Evolutionary conservation across 768 basidiomycete species (phyloP).

Genomic region (Rhodotorula babjevae): DNA sequence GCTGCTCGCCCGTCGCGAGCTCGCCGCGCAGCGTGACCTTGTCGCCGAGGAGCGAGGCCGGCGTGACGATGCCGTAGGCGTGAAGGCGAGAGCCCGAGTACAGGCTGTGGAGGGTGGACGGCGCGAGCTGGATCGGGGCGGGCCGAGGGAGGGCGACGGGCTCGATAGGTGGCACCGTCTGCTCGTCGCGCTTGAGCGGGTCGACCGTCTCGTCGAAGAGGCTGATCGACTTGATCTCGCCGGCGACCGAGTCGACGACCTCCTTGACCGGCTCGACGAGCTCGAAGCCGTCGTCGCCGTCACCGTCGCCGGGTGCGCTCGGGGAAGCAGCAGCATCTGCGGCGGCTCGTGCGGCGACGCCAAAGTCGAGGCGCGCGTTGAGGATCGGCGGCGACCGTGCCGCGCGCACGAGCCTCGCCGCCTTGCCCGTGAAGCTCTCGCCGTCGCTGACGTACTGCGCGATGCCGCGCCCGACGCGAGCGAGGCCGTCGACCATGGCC

Average conservation of each 20-base stretch:
- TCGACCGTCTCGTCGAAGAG: not conserved
- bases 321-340: not conserved
- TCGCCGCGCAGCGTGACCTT: constrained; percentile 33
- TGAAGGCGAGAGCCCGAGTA: constrained; percentile 11
- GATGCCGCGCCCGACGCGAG: constrained; percentile 56
- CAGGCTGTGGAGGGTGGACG: not conserved
- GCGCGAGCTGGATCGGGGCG: constrained; percentile 23
- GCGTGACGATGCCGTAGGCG: constrained; percentile 16
- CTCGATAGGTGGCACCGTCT: not conserved
- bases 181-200: not conserved
- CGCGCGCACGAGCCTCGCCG: constrained; percentile 55
- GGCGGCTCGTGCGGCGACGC: constrained; percentile 5
- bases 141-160: not conserved
- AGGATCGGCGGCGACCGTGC: constrained; percentile 54
- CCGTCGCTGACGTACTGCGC: constrained; percentile 53
- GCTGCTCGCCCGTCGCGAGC: constrained; percentile 29
- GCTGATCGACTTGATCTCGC: no score
- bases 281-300: constrained; percentile 33
- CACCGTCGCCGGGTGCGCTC: no score
- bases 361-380: constrained; percentile 56
- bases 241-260: not conserved
- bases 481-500: constrained; percentile 57
- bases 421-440: constrained; percentile 55
- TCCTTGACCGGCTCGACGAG: constrained; percentile 3
- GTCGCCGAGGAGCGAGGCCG: constrained; percentile 2